Evolutionary conservation across 78 protist species (phyloP).

Genomic region (Dictyostelium brefeldianum): DNA sequence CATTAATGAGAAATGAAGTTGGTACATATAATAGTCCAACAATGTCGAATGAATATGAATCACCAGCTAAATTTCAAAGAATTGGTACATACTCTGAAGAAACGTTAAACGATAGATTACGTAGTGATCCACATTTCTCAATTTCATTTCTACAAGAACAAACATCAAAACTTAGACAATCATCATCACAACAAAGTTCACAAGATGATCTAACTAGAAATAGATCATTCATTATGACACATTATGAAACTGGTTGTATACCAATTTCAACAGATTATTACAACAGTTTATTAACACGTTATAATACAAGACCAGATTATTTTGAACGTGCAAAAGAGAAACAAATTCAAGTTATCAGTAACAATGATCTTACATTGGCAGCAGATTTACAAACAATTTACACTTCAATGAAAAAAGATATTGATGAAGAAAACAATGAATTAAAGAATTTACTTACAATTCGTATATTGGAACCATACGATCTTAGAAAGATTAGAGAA

Average conservation of each 20-base stretch:
- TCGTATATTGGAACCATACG: slow-evolving; percentile 52
- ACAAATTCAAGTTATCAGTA: slow-evolving; percentile 31
- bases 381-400: slow-evolving; percentile 47
- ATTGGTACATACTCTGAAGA: slow-evolving; percentile 27
- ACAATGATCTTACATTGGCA: neutral
- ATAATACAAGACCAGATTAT: slow-evolving; percentile 41
- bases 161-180: slow-evolving; percentile 6
- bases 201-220: neutral
- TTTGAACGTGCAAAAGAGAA: slow-evolving; percentile 55
- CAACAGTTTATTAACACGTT: slow-evolving; percentile 37
- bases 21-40: neutral
- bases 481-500: slow-evolving; percentile 54
- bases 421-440: slow-evolving; percentile 72
- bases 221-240: slow-evolving; percentile 6
- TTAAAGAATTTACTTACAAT: slow-evolving; percentile 43
- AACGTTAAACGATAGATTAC: neutral
- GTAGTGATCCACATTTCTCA: neutral
- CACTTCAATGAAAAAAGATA: slow-evolving; percentile 67
- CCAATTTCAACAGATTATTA: slow-evolving; percentile 51
- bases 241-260: slow-evolving; percentile 11
- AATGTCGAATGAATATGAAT: slow-evolving; percentile 51
- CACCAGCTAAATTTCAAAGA: slow-evolving; percentile 53
- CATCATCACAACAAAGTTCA: slow-evolving; percentile 1
- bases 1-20: neutral
- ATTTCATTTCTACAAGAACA: slow-evolving; percentile 17